A percentile compares a stretch with the other conserved stretches of the same genome.
These are phyloP conservation scores for Colletotrichum spinosum DNA, from an alignment of 2,329 filamentous ascomycete genomes.

Conservation along the genomic window DNA sequence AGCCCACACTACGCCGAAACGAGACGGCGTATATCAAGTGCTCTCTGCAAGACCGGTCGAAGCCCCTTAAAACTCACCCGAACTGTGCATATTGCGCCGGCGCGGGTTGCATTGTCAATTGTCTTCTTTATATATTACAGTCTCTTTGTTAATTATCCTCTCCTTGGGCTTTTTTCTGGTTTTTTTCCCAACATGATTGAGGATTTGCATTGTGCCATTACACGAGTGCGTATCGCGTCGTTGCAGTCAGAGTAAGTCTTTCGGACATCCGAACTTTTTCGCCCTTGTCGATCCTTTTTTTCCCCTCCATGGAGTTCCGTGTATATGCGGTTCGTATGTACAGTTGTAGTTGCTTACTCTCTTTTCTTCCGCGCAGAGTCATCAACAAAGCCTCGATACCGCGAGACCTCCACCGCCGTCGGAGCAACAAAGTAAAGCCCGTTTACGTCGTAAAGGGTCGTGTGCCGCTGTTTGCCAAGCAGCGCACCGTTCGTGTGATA, in stretches of 20 bases:
- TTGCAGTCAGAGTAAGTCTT: constrained; percentile 59
- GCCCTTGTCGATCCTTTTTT: not conserved
- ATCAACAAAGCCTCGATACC: constrained; percentile 14
- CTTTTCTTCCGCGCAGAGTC: constrained; percentile 10
- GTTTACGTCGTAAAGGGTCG: constrained; percentile 40
- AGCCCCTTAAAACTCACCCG: constrained; percentile 22
- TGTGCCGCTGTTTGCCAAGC: constrained; percentile 46
- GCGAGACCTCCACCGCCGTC: constrained; percentile 40
- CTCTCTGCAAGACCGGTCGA: constrained; percentile 21
- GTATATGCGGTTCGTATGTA: no score
- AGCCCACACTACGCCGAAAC: constrained; percentile 30
- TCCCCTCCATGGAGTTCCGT: not conserved
- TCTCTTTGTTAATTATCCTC: no score
- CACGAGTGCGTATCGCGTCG: constrained; percentile 60
- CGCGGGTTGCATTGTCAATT: constrained; percentile 26
- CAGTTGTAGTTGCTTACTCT: not conserved
- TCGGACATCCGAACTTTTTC: not conserved
- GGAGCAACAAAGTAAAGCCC: constrained; percentile 42
- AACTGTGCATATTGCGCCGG: no score
- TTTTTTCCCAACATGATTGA: constrained; percentile 47
- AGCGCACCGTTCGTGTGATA: constrained; percentile 45
- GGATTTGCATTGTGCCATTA: constrained; percentile 55
- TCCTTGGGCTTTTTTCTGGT: not conserved
- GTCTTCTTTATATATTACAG: no score
- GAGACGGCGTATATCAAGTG: constrained; percentile 34